These are phyloP conservation scores for Fusarium bactridioides DNA, from an alignment of 2,329 filamentous ascomycete genomes.

Conservation along the genomic window DNA sequence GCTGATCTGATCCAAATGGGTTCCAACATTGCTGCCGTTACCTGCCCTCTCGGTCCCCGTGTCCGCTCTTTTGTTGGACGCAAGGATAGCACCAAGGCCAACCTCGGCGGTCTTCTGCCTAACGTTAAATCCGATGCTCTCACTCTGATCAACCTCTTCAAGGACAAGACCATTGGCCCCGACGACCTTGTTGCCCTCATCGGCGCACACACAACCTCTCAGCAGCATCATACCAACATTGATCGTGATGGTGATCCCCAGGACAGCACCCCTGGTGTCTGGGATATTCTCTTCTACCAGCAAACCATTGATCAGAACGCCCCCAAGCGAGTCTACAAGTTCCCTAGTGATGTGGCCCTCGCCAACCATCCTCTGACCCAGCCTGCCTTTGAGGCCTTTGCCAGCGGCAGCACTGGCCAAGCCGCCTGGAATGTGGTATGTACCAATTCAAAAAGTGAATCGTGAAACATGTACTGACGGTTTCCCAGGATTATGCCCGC, in stretches of 20 bases:
- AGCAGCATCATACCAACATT: conserved; percentile 55
- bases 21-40: conserved; percentile 58
- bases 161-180: conserved; percentile 60
- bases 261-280: conserved; percentile 61
- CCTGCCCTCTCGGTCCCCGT: conserved; percentile 55
- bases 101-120: conserved; percentile 55
- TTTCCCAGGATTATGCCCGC: conserved; percentile 55
- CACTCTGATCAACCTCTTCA: conserved; percentile 58
- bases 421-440: conserved; percentile 52
- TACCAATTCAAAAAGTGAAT: neutral
- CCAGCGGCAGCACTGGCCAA: conserved; percentile 44
- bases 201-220: conserved; percentile 62
- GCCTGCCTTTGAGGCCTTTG: conserved; percentile 51
- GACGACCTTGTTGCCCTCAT: conserved; percentile 61
- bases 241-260: conserved; percentile 54
- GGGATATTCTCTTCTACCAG: conserved; percentile 61
- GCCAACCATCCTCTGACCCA: conserved; percentile 48
- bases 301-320: conserved; percentile 45
- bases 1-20: conserved; percentile 65
- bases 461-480: neutral
- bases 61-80: conserved; percentile 62
- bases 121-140: conserved; percentile 53
- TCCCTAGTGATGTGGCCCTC: conserved; percentile 53
- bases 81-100: conserved; percentile 51
- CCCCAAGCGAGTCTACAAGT: conserved; percentile 51